Conservation (phyloP, 177 flowering plant species). For the Vitis hybrid region DNA sequence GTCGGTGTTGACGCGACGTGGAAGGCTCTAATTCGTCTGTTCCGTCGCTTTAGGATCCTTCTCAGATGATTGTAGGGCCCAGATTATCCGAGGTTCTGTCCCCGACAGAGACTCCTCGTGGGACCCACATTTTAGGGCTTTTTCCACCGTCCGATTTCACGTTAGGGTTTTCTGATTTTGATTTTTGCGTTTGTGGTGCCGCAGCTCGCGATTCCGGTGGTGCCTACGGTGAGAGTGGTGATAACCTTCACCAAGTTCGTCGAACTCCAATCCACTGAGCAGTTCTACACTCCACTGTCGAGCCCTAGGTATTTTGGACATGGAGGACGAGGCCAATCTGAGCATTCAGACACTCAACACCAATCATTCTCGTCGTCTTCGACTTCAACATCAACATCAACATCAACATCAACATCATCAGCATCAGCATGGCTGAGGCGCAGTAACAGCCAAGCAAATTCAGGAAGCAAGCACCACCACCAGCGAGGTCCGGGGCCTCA, state of each 20-base stretch:
- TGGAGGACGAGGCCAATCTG: constrained; percentile 23
- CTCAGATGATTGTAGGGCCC: constrained; percentile 16
- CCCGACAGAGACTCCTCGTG: background rate
- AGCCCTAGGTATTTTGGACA: constrained; percentile 57
- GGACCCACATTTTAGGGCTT: background rate
- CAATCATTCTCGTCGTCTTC: constrained; percentile 22
- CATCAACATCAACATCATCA: too few species aligned
- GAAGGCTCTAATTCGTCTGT: background rate
- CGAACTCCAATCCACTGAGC: constrained; percentile 60
- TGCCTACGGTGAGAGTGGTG: constrained; percentile 92
- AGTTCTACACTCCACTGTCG: constrained; percentile 82
- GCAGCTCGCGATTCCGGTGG: constrained; percentile 94
- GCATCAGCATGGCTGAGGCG: constrained; percentile 49
- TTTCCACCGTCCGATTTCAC: background rate
- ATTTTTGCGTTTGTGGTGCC: constrained; percentile 8
- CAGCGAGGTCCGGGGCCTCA: constrained; percentile 10
- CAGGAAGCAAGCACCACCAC: constrained; percentile 21
- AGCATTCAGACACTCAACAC: constrained; percentile 20
- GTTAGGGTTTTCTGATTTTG: background rate
- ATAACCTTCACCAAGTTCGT: constrained; percentile 91
- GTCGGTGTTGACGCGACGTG: constrained; percentile 11
- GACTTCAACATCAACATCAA: constrained; percentile 26
- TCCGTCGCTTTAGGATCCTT: constrained; percentile 3
- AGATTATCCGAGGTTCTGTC: constrained; percentile 11
- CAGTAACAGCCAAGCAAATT: constrained; percentile 26